Evolutionary conservation across 2,329 filamentous ascomycete genomes (phyloP), one percentile per base, ranked within the genome.

Genomic region (Geosmithia morbida): DNA sequence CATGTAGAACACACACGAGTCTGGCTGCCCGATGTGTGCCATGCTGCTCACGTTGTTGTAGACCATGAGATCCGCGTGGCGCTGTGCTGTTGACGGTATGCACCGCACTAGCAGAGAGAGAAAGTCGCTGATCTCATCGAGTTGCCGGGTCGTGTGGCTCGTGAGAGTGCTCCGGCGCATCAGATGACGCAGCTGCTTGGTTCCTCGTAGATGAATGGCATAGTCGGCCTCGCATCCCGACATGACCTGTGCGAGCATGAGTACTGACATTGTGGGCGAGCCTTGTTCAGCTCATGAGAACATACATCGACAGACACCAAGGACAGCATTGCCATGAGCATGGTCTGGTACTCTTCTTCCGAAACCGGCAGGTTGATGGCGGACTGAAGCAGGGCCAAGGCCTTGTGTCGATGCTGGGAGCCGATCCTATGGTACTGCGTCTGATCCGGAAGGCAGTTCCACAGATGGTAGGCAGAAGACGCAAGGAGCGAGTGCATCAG

Each of bases 271-370:
- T n/a, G 19, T n/a, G 1, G 19, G 10, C 2, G 19, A 16, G 22
- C 33, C 3, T 37, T 37, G 33, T 5, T 11, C 10, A n/a, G 7
- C 44, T 7, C 14, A 19, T n/a, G 3, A 14, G 17, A 30, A 18
- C 29, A 14, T 45, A 45, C 44, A 2, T 29, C 44, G 18, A 45
- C 29, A 18, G 44, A 22, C 11, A 45, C 44, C 10, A 45, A 37
- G n/a, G 44, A 45, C 16, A 45, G 17, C 29, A 45, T 45, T 13
- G 44, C 29, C 44, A 45, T 45, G 19, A 37, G 19, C 22, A 45
- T 18, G 22, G 29, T 37, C 44, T 45, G 22, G 22, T 45, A 45
- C 11, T 45, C 29, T 33, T 19, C 44, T 7, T 37, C 44, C 4
- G 22, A 19, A 11, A 22, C 44, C 10, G 22, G 13, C 3, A 19